A percentile compares a stretch with the other conserved stretches of the same genome.
These are phyloP conservation scores for Pyropia haitanensis DNA, from an alignment of 23 red algal species.

Conservation along the genomic window DNA sequence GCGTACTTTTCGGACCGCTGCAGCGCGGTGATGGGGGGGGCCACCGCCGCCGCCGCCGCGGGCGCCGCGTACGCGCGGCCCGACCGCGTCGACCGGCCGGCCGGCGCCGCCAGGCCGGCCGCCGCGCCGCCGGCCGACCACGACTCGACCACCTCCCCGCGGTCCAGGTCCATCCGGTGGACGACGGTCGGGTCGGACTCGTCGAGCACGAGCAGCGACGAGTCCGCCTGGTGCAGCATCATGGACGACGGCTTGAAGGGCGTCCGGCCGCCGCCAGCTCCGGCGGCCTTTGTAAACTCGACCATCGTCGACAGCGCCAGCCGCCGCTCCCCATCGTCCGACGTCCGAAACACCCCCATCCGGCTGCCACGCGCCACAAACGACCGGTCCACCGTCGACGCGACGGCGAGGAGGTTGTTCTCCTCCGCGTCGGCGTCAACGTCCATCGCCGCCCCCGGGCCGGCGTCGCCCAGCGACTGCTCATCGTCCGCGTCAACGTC, in stretches of 20 bases:
- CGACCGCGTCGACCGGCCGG: slow-evolving; percentile 17
- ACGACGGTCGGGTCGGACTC: slow-evolving; percentile 22
- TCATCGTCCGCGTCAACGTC: slow-evolving; percentile 21
- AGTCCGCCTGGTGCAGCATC: slow-evolving; percentile 52
- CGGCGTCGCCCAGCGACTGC: slow-evolving; percentile 12
- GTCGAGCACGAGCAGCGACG: slow-evolving; percentile 59
- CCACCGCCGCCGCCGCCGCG: no score
- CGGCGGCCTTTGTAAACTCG: slow-evolving; percentile 13
- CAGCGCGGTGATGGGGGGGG: slow-evolving; percentile 13
- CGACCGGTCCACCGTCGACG: slow-evolving; percentile 44
- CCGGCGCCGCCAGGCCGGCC: neutral
- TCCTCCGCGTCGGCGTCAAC: slow-evolving; percentile 25
- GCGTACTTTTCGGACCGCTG: slow-evolving; percentile 49
- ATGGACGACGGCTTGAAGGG: slow-evolving; percentile 50
- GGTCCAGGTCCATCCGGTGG: slow-evolving; percentile 71
- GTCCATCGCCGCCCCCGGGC: neutral
- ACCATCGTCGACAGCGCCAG: slow-evolving; percentile 22
- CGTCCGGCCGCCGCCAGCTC: neutral
- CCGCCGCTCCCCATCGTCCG: slow-evolving; percentile 27
- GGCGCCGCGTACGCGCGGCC: neutral
- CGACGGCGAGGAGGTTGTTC: slow-evolving; percentile 51
- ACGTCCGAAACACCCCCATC: slow-evolving; percentile 54
- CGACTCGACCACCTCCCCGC: slow-evolving; percentile 61
- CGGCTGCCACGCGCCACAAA: slow-evolving; percentile 69
- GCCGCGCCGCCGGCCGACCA: slow-evolving; percentile 5